These are phyloP conservation scores for Paraphaeosphaeria sporulosa DNA, from an alignment of 2,329 filamentous ascomycete genomes.

Conservation along the genomic window DNA sequence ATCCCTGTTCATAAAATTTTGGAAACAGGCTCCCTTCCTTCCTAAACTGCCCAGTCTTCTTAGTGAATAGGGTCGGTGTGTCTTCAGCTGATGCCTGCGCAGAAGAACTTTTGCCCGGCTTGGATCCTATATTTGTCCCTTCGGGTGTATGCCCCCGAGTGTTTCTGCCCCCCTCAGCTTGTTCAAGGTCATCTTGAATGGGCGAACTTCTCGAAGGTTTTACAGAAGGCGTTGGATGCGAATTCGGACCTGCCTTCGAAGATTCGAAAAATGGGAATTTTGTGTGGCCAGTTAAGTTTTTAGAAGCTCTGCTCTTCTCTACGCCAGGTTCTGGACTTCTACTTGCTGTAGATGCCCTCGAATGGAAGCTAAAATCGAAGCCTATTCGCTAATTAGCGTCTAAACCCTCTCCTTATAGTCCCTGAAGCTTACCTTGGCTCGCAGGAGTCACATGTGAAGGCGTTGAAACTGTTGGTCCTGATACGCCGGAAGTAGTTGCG, in stretches of 20 bases:
- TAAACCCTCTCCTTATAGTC: background rate
- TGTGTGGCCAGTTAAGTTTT: background rate
- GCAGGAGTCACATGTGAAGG: background rate
- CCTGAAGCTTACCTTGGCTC: background rate
- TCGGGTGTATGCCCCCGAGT: background rate
- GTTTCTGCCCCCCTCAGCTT: background rate
- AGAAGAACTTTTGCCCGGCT: background rate
- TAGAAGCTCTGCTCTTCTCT: background rate
- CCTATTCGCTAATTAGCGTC: background rate
- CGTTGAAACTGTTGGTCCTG: background rate
- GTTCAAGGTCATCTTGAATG: background rate
- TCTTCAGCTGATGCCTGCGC: background rate
- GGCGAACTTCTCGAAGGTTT: background rate
- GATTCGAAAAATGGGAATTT: too few relatives aligned
- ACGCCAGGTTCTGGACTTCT: background rate
- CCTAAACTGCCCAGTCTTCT: background rate
- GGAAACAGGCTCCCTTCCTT: background rate
- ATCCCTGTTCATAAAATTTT: background rate
- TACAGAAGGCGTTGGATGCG: background rate
- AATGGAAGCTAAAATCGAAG: background rate
- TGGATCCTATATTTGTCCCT: background rate
- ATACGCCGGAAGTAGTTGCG: background rate
- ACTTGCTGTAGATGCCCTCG: background rate
- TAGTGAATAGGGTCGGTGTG: background rate
- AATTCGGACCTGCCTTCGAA: background rate